A percentile compares a stretch with the other conserved stretches of the same genome.
Evolutionary conservation across 768 basidiomycete genomes (phyloP).

Genomic region (Lactarius deliciosus): DNA sequence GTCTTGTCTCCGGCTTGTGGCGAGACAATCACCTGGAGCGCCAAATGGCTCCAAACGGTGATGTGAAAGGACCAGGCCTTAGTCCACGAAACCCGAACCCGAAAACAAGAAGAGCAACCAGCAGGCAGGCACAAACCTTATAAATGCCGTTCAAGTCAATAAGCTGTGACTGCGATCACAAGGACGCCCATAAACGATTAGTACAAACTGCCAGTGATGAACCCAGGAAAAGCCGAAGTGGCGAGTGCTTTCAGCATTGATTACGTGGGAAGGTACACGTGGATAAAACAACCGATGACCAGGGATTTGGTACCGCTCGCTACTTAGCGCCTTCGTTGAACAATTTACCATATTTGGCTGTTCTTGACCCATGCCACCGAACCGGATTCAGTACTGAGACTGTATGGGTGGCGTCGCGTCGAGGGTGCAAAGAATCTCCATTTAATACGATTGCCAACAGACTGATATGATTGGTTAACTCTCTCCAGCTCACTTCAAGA

Average conservation of each 20-base stretch:
- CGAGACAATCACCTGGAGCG: constrained; percentile 24
- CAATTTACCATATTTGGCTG: constrained; percentile 7
- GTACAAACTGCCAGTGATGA: constrained; percentile 16
- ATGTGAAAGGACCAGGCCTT: constrained; percentile 24
- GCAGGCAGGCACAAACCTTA: constrained; percentile 26
- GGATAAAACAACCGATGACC: constrained; percentile 11
- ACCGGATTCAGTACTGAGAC: neutral
- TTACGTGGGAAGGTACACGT: constrained; percentile 27
- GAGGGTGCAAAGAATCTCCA: neutral
- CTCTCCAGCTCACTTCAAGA: constrained; percentile 2
- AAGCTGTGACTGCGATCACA: constrained; percentile 24
- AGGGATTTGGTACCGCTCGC: neutral
- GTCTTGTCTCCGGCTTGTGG: constrained; percentile 24
- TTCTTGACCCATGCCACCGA: neutral
- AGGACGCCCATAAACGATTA: constrained; percentile 28
- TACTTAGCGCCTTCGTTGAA: constrained; percentile 1
- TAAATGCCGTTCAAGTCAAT: constrained; percentile 24
- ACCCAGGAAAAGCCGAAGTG: constrained; percentile 12
- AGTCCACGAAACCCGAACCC: constrained; percentile 8
- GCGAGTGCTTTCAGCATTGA: constrained; percentile 17
- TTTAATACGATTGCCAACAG: neutral
- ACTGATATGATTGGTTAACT: neutral
- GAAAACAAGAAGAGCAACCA: constrained; percentile 7
- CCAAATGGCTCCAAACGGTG: constrained; percentile 17
- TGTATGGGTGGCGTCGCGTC: neutral